Base-by-base conservation (phyloP, 2,329 filamentous ascomycete species). In the Geosmithia flava region DNA sequence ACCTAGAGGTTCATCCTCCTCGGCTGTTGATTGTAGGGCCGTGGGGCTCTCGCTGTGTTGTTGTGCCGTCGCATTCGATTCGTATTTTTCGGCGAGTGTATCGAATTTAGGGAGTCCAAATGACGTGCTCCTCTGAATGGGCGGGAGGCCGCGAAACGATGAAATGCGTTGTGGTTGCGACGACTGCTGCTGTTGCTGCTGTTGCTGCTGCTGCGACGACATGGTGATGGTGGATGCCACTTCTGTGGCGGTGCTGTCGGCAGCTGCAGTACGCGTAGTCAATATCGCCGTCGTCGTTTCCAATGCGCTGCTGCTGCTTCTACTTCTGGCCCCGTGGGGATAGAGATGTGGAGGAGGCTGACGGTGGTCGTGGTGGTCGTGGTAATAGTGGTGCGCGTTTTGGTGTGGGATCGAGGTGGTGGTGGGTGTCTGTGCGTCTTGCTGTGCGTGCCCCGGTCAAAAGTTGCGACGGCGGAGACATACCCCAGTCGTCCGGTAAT, bases 61-160 rank as follows among this genome's bases (percentile, higher is more conserved):
- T 37, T 37, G 11, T 37, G 11, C 13, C 33, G 15, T 15, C 41
- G 7, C 20, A 19, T 43, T 16, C 11, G 11, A 11, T 11, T 37
- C 33, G 33, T 13, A 3, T 13, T 37, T 37, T 17, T 45, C 44
- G 44, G 44, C 16, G 13, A 37, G 44, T 16, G 42, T 29, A 15
- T 39, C 59, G 48, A 56, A 61, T 30, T 59, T 53, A 20, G 54
- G 59, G 17, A 74, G 53, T 17, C 72, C 72, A 58, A 82, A 76
- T 3, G 74, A 76, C 16, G 78, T 81, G 15, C 69, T 71, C 30
- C 76, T 69, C 44, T 76, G 70, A 50, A 82, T 79, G 1, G 75
- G 76, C 3, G 79, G 78, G 39, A 83, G 59, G 1, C 75, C 75
- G 20, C 72, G 63, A 52, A 81, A 81, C 1, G 75, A 78, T 1